Conservation (phyloP, 208 protist species). For the Acanthamoeba quina region DNA sequence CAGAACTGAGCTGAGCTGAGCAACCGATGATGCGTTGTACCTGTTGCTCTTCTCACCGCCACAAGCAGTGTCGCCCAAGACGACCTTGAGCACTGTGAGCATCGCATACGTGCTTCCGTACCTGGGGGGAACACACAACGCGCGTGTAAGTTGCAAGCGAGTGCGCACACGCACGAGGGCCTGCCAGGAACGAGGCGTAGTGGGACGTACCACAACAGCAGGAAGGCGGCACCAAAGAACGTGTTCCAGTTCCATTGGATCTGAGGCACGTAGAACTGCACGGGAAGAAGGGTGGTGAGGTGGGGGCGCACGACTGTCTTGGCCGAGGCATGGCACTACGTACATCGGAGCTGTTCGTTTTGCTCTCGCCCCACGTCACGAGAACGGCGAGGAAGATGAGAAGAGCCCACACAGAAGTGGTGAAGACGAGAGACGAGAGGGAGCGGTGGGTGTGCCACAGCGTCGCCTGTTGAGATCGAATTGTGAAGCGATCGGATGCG, state of each 20-base stretch:
- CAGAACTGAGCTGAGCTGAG: no score
- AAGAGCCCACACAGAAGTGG: background rate
- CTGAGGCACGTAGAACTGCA: constrained; percentile 29
- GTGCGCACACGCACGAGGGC: no score
- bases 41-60: constrained; percentile 23
- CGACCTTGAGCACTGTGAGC: background rate
- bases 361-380: background rate
- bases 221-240: background rate
- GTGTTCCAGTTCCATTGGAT: constrained; percentile 61
- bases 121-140: background rate
- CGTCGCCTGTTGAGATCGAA: background rate
- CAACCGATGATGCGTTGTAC: background rate
- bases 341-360: background rate
- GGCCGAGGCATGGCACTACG: background rate
- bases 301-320: background rate
- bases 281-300: background rate
- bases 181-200: background rate
- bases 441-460: constrained; percentile 45
- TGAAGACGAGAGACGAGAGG: constrained; percentile 33
- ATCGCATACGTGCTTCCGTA: constrained; percentile 45
- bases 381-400: constrained; percentile 49
- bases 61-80: constrained; percentile 29
- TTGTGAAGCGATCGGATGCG: constrained; percentile 4
- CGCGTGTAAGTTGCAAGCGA: background rate
- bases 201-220: background rate